Base-by-base conservation (phyloP, 1,284 basidiomycete genomes). In the Cryptococcus maquisensis region DNA sequence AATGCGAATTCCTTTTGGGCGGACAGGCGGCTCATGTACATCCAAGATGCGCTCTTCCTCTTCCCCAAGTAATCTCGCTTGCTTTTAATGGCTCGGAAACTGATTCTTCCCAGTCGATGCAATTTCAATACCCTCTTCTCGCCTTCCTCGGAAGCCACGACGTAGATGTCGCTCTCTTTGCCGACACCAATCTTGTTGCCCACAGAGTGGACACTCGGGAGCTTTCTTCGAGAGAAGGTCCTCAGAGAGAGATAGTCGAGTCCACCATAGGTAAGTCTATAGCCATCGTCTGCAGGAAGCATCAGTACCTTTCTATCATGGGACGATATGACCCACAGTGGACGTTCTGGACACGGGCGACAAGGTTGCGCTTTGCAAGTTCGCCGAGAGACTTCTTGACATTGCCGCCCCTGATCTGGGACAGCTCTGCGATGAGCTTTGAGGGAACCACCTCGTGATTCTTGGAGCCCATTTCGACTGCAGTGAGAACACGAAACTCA, bases 1-100 rank as follows among this genome's bases (percentile, higher is more conserved):
- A 98, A 99, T 0, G 91, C 90, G 81, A 86, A 98, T 74, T 99
- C 95, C 73, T 98, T 98, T 77, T 95, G 87, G 5, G 95, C 95
- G 10, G 93, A 88, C 45, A 99, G 78, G 26, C 95, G 84, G 51
- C 91, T 95, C 90, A 99, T 93, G 78, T 97, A 98, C 94, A 98
- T 97, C 95, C 95, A 99, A 28, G 90, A 95, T 0, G 94, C 94
- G 36, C 88, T 91, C 77, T 92, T 92, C 38, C 95, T 83, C 74
- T 95, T 96, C 28, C 93, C 91, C 63, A 98, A 81, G 75, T 98
- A 99, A 73, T 99, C 96, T 61, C 95, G 82, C 74, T 98, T 98
- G 65, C 87, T 84, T 77, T 98, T 99, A 79, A 99, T 94, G 0
- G 91, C 86, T 49, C 95, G 86, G 78, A 99, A 99, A 0, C 93